These are phyloP conservation scores for Aspergillus sclerotiicarbonarius DNA, from an alignment of 495 filamentous ascomycete genomes.

Conservation along the genomic window DNA sequence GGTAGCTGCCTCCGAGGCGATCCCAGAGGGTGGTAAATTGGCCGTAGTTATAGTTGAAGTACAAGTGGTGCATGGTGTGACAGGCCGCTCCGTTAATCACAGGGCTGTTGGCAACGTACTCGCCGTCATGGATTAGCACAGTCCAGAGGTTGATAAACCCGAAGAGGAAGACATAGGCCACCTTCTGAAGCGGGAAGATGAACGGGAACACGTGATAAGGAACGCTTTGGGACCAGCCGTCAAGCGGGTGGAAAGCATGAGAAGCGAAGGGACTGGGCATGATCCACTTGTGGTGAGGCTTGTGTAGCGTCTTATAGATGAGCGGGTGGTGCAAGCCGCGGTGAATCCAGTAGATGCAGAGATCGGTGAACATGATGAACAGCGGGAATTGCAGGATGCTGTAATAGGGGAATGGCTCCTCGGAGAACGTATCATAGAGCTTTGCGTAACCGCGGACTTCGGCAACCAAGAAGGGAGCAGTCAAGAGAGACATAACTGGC, in stretches of 20 bases:
- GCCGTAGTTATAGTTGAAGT: constrained; percentile 98
- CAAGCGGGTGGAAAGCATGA: constrained; percentile 92
- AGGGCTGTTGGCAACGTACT: constrained; percentile 86
- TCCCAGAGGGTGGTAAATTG: constrained; percentile 98
- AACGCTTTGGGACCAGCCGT: constrained; percentile 88
- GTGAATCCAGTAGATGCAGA: constrained; percentile 93
- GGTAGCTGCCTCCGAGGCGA: constrained; percentile 82
- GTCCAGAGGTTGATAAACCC: constrained; percentile 97
- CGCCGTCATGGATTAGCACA: constrained; percentile 95
- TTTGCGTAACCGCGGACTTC: constrained; percentile 86
- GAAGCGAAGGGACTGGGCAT: constrained; percentile 94
- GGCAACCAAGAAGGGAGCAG: constrained; percentile 74
- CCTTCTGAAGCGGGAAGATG: constrained; percentile 89
- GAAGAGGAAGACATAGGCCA: constrained; percentile 83
- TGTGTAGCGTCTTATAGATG: constrained; percentile 88
- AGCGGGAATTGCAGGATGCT: constrained; percentile 84
- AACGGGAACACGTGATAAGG: constrained; percentile 95
- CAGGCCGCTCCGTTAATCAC: constrained; percentile 94
- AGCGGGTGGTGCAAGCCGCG: constrained; percentile 79
- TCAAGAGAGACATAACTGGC: constrained; percentile 82
- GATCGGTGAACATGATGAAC: constrained; percentile 91
- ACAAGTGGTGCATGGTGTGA: constrained; percentile 96
- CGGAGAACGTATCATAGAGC: constrained; percentile 74
- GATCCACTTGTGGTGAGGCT: constrained; percentile 99
- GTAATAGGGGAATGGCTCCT: constrained; percentile 74